A percentile compares a stretch with the other conserved stretches of the same genome.
These are phyloP conservation scores for Zasmidium cellare DNA, from an alignment of 2,329 filamentous ascomycete species.

Conservation along the genomic window DNA sequence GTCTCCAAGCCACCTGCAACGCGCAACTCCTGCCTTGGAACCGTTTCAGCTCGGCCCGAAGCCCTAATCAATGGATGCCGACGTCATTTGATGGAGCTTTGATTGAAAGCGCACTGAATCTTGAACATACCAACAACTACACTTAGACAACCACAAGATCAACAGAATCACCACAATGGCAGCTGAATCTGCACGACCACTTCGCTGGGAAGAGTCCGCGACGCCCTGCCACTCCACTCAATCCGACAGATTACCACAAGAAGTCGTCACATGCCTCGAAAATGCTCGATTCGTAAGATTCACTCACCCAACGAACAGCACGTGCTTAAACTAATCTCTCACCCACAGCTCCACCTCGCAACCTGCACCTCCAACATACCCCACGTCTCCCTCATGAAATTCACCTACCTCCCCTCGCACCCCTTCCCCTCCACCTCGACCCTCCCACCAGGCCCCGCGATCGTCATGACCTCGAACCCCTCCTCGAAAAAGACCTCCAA, in stretches of 20 bases:
- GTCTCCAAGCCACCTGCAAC: slow-evolving; percentile 1
- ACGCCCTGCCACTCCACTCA: slow-evolving; percentile 70
- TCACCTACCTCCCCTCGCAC: slow-evolving; percentile 78
- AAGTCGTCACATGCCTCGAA: slow-evolving; percentile 87
- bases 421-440: slow-evolving; percentile 57
- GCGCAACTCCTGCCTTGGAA: not conserved
- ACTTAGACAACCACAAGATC: slow-evolving; percentile 2
- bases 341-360: slow-evolving; percentile 80
- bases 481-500: slow-evolving; percentile 79
- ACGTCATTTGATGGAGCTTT: no score
- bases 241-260: slow-evolving; percentile 70
- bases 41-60: no score
- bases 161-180: slow-evolving; percentile 22
- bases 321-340: not conserved
- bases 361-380: slow-evolving; percentile 82
- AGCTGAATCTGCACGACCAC: slow-evolving; percentile 24
- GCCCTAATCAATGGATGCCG: no score
- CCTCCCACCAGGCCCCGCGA: slow-evolving; percentile 55
- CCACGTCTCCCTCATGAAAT: slow-evolving; percentile 97
- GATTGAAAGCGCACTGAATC: no score
- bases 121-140: not conserved
- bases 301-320: slow-evolving; percentile 31
- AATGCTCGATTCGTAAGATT: slow-evolving; percentile 84
- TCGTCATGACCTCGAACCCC: slow-evolving; percentile 87
- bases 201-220: slow-evolving; percentile 54